Percentiles rank a stretch among this genome's conserved stretches.
phyloP scores from a whole-genome alignment of 768 basidiomycete genomes.

The Auricularia sp. region DNA sequence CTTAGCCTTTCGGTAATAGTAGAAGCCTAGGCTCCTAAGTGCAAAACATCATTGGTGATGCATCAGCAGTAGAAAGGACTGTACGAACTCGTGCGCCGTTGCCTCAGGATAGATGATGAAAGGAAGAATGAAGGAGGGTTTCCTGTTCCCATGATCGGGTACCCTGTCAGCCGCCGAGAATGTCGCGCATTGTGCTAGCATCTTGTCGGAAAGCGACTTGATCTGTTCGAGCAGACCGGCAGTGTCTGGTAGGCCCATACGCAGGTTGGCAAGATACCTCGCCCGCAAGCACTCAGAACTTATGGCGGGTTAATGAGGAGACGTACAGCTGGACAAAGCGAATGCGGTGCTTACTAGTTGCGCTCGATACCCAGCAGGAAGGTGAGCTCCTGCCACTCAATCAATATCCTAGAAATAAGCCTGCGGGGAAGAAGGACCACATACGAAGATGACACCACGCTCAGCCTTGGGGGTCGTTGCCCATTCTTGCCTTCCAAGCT shows the following conservation, averaged over 20 bases:
- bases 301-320: too few relatives aligned
- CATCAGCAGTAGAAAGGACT: background rate
- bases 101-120: background rate
- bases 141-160: background rate
- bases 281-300: background rate
- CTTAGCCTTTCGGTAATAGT: background rate
- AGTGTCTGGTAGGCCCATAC: background rate
- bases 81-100: background rate
- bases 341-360: background rate
- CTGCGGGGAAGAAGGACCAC: background rate
- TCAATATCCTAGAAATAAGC: too few relatives aligned
- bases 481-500: background rate
- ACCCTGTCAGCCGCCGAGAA: background rate
- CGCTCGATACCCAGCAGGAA: background rate
- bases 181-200: background rate
- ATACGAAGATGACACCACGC: background rate
- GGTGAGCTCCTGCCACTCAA: background rate
- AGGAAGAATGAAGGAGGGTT: background rate
- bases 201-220: background rate
- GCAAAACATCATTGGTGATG: background rate
- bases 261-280: background rate
- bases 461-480: background rate
- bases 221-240: background rate
- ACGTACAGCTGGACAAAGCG: background rate
- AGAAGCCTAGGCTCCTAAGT: background rate